Conservation (phyloP, 2,329 filamentous ascomycete genomes). For the Scedosporium minutisporum region DNA sequence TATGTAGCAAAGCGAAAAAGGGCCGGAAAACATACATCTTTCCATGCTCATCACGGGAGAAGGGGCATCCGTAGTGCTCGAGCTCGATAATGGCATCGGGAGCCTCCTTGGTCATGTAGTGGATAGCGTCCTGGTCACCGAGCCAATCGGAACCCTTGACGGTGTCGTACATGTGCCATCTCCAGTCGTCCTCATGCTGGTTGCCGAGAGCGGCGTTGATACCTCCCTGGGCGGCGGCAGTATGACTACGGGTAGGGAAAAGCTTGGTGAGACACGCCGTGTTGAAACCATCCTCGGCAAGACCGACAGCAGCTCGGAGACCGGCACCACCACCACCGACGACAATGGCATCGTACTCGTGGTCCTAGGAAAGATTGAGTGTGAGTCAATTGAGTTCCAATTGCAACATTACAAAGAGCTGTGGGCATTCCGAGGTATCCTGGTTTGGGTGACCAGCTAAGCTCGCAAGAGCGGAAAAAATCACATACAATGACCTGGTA, state of each 20-base stretch:
- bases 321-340: constrained; percentile 77
- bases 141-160: constrained; percentile 98
- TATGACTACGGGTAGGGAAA: constrained; percentile 78
- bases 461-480: constrained; percentile 4
- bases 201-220: constrained; percentile 86
- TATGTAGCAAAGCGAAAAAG: neutral
- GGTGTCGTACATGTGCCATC: constrained; percentile 99
- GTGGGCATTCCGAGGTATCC: constrained; percentile 8
- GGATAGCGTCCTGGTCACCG: constrained; percentile 93
- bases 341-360: constrained; percentile 97
- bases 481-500: constrained; percentile 83
- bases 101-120: constrained; percentile 97
- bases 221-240: constrained; percentile 71
- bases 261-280: constrained; percentile 82
- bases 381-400: neutral
- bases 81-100: constrained; percentile 87
- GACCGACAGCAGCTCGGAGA: constrained; percentile 73
- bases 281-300: constrained; percentile 83
- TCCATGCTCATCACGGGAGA: constrained; percentile 91
- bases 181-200: constrained; percentile 98
- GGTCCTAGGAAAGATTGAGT: constrained; percentile 51
- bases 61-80: constrained; percentile 95
- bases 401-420: too few relatives aligned
- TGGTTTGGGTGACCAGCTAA: neutral
- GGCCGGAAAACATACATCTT: constrained; percentile 57